A percentile compares a stretch with the other conserved stretches of the same genome.
Conservation (phyloP, 2,329 filamentous ascomycete species). For the Aureobasidium vineae region DNA sequence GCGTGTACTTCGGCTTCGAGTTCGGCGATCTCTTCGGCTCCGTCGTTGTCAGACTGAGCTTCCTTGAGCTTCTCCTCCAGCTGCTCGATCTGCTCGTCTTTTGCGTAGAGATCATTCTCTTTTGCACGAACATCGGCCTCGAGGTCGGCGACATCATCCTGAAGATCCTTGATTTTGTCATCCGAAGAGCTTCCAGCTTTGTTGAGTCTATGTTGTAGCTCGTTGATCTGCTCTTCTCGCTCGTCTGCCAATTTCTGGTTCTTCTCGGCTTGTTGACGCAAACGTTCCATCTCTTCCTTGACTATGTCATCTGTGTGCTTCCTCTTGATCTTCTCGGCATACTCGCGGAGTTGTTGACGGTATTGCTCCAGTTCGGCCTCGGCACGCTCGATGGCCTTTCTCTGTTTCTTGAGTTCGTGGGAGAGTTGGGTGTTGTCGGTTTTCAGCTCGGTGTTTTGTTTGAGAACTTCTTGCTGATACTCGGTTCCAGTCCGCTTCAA, state of each 20-base stretch:
- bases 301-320: slow-evolving; percentile 68
- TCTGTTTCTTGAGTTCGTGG: slow-evolving; percentile 79
- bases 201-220: slow-evolving; percentile 43
- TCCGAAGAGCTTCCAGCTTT: slow-evolving; percentile 35
- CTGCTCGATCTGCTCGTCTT: slow-evolving; percentile 53
- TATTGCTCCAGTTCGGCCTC: slow-evolving; percentile 86
- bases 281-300: slow-evolving; percentile 58
- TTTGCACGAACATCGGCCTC: slow-evolving; percentile 54
- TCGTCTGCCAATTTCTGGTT: slow-evolving; percentile 41
- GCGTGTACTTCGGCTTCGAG: slow-evolving; percentile 52
- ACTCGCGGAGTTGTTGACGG: slow-evolving; percentile 73
- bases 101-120: slow-evolving; percentile 39
- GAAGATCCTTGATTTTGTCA: slow-evolving; percentile 41
- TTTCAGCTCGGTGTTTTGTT: slow-evolving; percentile 95
- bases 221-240: slow-evolving; percentile 46
- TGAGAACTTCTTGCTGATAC: slow-evolving; percentile 82
- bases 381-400: slow-evolving; percentile 76
- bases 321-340: slow-evolving; percentile 76
- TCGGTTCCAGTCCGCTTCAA: slow-evolving; percentile 83
- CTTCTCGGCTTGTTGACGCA: slow-evolving; percentile 47
- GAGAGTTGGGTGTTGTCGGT: slow-evolving; percentile 89
- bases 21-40: slow-evolving; percentile 56
- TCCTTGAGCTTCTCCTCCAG: slow-evolving; percentile 43
- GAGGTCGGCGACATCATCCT: slow-evolving; percentile 51
- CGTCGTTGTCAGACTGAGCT: slow-evolving; percentile 37